Evolutionary conservation across 805 yeast genomes (phyloP), one percentile per base, ranked within the genome.

Genomic region (Saccharomycopsis sp.): DNA sequence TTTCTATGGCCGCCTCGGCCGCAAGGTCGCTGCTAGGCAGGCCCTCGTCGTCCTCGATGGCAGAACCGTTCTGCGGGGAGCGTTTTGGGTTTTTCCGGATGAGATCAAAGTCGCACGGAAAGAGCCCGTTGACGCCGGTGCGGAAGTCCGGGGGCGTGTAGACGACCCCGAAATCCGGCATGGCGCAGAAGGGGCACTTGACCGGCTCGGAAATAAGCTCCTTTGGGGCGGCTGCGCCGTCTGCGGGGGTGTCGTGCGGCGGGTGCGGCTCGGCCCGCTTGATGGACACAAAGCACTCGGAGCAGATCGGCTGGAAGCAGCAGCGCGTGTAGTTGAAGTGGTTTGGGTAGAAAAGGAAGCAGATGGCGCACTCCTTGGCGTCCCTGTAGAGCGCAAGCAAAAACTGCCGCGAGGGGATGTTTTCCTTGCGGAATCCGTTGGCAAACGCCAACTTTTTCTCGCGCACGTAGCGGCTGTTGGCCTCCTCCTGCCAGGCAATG

Each of bases 201-300:
- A 97, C 92, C 1, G 92, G 87, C 67, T 91, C 97, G 14, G 95
- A 85, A 1, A 87, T 84, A 57, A 92, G 78, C 41, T 82, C 76
- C 55, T 85, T 84, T 8, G 89, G 86, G 44, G 53, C 53, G 40
- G 64, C 61, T 51, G 69, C 68, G 12, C 66, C 64, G 24, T 67
- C 70, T n/a, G 66, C 21, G 8, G 24, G 24, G 16, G 79, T 82
- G 62, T 85, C 92, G 67, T 90, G 95, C 1, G 97, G 97, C 37
- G 91, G 89, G 71, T 92, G 98, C 0, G 99, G 98, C 9, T 89
- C 96, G 37, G 84, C 73, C 55, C 99, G 79, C 70, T 89, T 90
- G 68, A 92, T 91, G 70, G 92, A 97, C 9, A 92, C 97, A 79
- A 92, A 94, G 68, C 99, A 92, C 71, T 92, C 98, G 1, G 97